Base-by-base conservation (phyloP, 805 yeast species). In the Cyberlindnera xishuangbannaensis region DNA sequence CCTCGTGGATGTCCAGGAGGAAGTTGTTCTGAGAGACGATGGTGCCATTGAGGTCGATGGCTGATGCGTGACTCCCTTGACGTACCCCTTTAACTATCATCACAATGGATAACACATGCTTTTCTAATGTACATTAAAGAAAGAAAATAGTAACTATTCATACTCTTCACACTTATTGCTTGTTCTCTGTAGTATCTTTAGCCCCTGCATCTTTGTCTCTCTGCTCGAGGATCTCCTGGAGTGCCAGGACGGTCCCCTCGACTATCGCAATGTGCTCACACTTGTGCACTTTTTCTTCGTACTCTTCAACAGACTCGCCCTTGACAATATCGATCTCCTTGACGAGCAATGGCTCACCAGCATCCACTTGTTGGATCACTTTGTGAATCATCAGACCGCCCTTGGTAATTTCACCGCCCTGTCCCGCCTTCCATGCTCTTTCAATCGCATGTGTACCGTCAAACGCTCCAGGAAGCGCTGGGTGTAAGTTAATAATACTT, bases 371-470 rank as follows among this genome's bases (percentile, higher is more conserved):
- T 30, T 87, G 84, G 47, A 92, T 88, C n/a, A 92, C 97, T 52
- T 82, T 76, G 64, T 92, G 98, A 28, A 92, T 83, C 98, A 92
- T 92, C 33, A 92, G 83, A 2, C 98, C 98, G 12, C 94, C 95
- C 44, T 71, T 73, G 7, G 69, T 47, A 33, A 78, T 74, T 45
- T 75, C 71, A 7, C 95, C 95, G 18, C 75, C 76, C 53, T 88
- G 95, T 24, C 96, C 96, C 10, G 94, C 95, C 50, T 86, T 67
- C 90, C 94, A 92, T 1, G 97, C 95, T 51, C 97, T 69, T 50
- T 92, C 96, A 39, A 92, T 92, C 9, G 98, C 97, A 61, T 85
- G 87, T 9, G 95, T 90, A 5, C 98, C 98, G 38, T 90, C 97
- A 65, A 90, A 92, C 5, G 87, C 87, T 18, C 95, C 95, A 1